These are phyloP conservation scores for Talaromyces albobiverticillius DNA, from an alignment of 2,329 filamentous ascomycete species.

Conservation along the genomic window DNA sequence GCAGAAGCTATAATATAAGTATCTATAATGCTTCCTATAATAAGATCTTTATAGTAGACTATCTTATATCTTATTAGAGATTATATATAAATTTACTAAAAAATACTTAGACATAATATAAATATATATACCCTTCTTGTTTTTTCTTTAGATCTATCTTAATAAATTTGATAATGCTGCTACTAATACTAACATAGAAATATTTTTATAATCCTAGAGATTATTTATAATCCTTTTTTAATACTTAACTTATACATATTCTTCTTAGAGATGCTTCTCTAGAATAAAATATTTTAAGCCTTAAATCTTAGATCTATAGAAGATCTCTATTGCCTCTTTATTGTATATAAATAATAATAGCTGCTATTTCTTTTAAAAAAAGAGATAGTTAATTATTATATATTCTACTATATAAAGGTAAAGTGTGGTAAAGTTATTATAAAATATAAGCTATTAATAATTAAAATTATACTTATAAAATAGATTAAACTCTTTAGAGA, in stretches of 20 bases:
- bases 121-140: not conserved
- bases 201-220: conserved; percentile 11
- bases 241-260: conserved; percentile 6
- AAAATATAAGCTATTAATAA: not conserved
- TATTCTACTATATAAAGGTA: not conserved
- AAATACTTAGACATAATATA: conserved; percentile 2
- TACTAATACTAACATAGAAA: not conserved
- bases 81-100: conserved; percentile 4
- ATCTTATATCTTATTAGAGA: conserved; percentile 4
- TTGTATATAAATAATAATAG: conserved; percentile 13
- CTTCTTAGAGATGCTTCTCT: conserved; percentile 6
- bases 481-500: not conserved
- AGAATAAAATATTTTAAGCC: not conserved
- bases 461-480: not conserved
- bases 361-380: conserved; percentile 14
- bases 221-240: conserved; percentile 4
- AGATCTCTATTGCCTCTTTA: conserved; percentile 16
- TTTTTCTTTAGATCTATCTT: not conserved
- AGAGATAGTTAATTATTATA: conserved; percentile 9
- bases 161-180: not conserved
- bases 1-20: conserved; percentile 17
- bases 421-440: not conserved
- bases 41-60: conserved; percentile 17
- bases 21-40: conserved; percentile 17
- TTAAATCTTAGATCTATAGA: conserved; percentile 16